Percentiles rank a stretch among this genome's conserved stretches.
These are phyloP conservation scores for Silene vulgaris DNA, from an alignment of 179 eudicot genomes.

Conservation along the genomic window DNA sequence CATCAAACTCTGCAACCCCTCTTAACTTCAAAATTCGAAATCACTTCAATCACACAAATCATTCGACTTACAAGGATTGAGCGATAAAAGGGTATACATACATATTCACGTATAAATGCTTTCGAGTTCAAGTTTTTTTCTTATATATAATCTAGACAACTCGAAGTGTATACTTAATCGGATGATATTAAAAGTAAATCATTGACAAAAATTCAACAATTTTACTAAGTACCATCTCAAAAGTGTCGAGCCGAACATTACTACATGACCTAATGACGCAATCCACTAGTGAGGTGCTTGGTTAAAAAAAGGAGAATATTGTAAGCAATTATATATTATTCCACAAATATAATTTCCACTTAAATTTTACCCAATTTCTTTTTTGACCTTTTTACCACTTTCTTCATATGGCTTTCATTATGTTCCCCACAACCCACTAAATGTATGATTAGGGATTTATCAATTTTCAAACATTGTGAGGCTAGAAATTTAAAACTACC, in stretches of 20 bases:
- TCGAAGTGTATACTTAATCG: no score
- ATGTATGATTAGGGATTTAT: neutral
- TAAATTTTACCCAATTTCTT: neutral
- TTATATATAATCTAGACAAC: no score
- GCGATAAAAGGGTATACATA: no score
- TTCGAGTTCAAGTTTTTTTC: no score
- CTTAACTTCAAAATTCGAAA: no score
- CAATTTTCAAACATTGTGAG: constrained; percentile 7
- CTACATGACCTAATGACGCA: neutral
- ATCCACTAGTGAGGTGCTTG: constrained; percentile 1
- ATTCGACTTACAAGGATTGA: no score
- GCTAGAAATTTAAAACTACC: neutral
- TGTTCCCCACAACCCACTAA: constrained; percentile 10
- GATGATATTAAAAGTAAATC: no score
- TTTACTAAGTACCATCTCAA: neutral
- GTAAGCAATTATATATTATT: neutral
- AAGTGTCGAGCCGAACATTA: neutral
- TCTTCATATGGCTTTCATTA: constrained; percentile 13
- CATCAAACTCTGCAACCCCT: no score
- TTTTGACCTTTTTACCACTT: neutral
- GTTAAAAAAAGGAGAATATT: constrained; percentile 10
- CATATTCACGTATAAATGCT: no score
- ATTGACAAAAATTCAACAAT: neutral
- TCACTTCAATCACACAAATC: no score
- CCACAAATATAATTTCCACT: constrained; percentile 5